A percentile compares a stretch with the other conserved stretches of the same genome.
phyloP scores from a whole-genome alignment of 768 basidiomycete species.

The Leccinum barrowsii region DNA sequence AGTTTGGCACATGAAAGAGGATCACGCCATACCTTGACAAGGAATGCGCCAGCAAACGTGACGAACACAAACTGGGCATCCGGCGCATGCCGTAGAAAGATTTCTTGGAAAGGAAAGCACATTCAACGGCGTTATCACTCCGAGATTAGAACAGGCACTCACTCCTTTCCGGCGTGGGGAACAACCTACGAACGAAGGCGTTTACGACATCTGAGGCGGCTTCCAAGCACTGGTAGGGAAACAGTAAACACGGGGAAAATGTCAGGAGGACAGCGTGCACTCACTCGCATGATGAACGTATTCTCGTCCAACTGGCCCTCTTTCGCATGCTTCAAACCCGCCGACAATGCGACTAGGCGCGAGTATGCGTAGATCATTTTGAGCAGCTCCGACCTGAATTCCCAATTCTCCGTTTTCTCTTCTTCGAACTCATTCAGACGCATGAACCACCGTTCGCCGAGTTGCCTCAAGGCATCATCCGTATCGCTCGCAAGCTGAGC shows the following conservation, averaged over 20 bases:
- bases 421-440: constrained; percentile 48
- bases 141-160: constrained; percentile 16
- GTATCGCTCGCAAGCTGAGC: constrained; percentile 60
- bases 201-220: constrained; percentile 66
- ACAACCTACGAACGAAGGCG: constrained; percentile 54
- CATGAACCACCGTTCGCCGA: constrained; percentile 56
- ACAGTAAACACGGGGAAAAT: background rate
- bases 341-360: constrained; percentile 66
- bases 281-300: constrained; percentile 61
- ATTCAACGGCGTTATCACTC: background rate
- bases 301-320: constrained; percentile 53
- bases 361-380: constrained; percentile 64
- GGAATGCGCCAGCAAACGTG: constrained; percentile 78
- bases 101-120: constrained; percentile 32
- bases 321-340: constrained; percentile 76
- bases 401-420: constrained; percentile 47
- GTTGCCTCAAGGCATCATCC: constrained; percentile 62
- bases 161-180: constrained; percentile 53
- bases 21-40: constrained; percentile 58
- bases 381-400: constrained; percentile 60
- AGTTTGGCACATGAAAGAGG: background rate
- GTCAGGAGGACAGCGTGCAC: constrained; percentile 23
- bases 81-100: constrained; percentile 67
- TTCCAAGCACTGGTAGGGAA: constrained; percentile 49
- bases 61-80: constrained; percentile 78